These are phyloP conservation scores for Fusarium ambrosium DNA, from an alignment of 2,329 filamentous ascomycete species.

Conservation along the genomic window DNA sequence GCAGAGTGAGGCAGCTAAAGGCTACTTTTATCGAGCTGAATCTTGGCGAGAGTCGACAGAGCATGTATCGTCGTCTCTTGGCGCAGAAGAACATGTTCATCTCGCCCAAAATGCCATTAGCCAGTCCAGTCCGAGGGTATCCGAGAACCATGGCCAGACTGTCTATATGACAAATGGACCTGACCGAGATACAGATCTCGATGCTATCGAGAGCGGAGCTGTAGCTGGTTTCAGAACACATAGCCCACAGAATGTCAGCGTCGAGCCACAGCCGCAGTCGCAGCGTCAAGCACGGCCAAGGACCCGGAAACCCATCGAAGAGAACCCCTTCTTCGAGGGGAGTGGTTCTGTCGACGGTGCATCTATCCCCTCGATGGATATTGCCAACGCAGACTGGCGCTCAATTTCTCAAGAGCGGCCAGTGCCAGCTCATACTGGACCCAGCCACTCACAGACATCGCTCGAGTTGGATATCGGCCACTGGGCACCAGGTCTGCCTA, in stretches of 20 bases:
- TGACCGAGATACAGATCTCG: not conserved
- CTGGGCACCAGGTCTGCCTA: conserved; percentile 31
- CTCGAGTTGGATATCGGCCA: conserved; percentile 30
- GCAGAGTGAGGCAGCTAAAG: not conserved
- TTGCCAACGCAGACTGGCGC: conserved; percentile 29
- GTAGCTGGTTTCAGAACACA: not conserved
- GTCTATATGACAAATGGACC: not conserved
- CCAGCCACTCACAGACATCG: conserved; percentile 28
- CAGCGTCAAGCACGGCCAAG: conserved; percentile 1
- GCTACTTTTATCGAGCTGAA: conserved; percentile 28
- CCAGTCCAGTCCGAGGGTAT: conserved; percentile 6
- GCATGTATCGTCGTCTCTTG: conserved; percentile 13
- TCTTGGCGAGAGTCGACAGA: conserved; percentile 32
- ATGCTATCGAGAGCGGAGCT: not conserved
- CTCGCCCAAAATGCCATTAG: conserved; percentile 2
- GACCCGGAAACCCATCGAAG: conserved; percentile 19
- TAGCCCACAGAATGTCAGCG: not conserved
- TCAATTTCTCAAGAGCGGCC: conserved; percentile 14
- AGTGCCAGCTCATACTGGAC: not conserved
- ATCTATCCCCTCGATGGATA: conserved; percentile 23
- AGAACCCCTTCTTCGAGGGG: conserved; percentile 36
- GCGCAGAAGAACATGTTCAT: conserved; percentile 14
- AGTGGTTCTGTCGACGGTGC: conserved; percentile 19
- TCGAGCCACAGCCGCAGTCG: not conserved
- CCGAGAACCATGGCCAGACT: not conserved